Base-by-base conservation (phyloP, 371 early-diverging fungal species). In the Mortierella sp. region DNA sequence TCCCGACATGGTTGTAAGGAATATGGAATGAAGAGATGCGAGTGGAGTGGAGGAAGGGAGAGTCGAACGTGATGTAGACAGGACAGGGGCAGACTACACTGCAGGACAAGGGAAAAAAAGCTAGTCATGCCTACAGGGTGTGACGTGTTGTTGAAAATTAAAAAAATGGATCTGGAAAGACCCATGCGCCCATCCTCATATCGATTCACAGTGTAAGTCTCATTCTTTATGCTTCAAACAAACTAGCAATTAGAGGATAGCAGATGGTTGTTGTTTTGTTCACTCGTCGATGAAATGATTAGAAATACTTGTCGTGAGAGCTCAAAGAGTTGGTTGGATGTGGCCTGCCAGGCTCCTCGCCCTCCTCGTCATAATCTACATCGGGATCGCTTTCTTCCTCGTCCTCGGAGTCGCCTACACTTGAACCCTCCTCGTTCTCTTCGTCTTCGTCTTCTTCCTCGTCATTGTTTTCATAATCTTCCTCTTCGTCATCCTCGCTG, bases 1-100 rank as follows among this genome's bases (percentile, higher is more conserved):
- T 78, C 94, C 94, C 63, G 95, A 94, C 95, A 95, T 95, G 68
- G 72, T 87, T 57, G 24, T 34, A 57, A 14, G 58, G 72, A 63
- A 63, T 63, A 34, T 63, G 72, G 26, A 34, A 71, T 72, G 48
- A 68, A 68, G 44, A 21, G 65, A 14, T 38, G 21, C 31, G 21
- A 21, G 42, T 24, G 19, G 44, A 24, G n/a, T 38, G 42, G 68
- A 68, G 19, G 26, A 38, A 34, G 13, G 38, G 44, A 63, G 65
- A 19, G 65, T 63, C 65, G 65, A 34, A 63, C 21, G 13, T 65
- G 68, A 38, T 68, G 68, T 68, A 63, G 34, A 7, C 38, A 31
- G n/a, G 34, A 34, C 63, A 63, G 63, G 31, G 68, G 68, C 38
- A 38, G 21, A 63, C 68, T 34, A 10, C 68, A 42, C 63, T 31